Percentiles rank a stretch among this genome's conserved stretches.
Conservation (phyloP, 164 flowering plant species). For the Piper betle region DNA sequence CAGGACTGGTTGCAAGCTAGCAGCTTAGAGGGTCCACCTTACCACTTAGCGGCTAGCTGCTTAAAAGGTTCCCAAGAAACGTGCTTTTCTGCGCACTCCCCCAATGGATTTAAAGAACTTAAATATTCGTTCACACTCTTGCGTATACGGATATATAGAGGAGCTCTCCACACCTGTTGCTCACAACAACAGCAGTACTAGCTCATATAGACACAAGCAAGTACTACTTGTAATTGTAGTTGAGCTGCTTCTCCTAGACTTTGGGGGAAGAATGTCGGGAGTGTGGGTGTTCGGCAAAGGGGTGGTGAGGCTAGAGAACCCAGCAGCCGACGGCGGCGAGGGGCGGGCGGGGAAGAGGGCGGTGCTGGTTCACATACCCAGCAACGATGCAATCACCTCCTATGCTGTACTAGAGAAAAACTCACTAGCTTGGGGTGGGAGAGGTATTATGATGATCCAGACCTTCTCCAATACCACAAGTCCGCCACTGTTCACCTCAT, state of each 20-base stretch:
- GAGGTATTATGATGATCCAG: conserved; percentile 70
- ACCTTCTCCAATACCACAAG: conserved; percentile 79
- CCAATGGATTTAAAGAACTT: too few species aligned
- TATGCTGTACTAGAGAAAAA: conserved; percentile 43
- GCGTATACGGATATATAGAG: background rate
- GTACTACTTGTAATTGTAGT: too few species aligned
- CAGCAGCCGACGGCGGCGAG: conserved; percentile 2
- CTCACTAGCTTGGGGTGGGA: conserved; percentile 66
- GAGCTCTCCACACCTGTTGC: background rate
- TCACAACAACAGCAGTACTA: background rate
- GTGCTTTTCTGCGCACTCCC: background rate
- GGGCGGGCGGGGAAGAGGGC: conserved; percentile 12
- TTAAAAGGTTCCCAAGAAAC: background rate
- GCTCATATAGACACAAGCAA: too few species aligned
- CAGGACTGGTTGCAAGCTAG: background rate
- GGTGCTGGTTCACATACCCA: conserved; percentile 46
- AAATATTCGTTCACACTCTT: too few species aligned
- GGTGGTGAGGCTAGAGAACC: conserved; percentile 15
- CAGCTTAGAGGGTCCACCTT: background rate
- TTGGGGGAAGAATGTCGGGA: conserved; percentile 33
- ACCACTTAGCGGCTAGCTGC: background rate
- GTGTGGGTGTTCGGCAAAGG: conserved; percentile 47
- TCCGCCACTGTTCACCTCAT: conserved; percentile 59
- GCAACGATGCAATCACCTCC: conserved; percentile 53
- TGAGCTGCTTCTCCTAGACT: too few species aligned